Percentiles rank a stretch among this genome's conserved stretches.
These are phyloP conservation scores for Scopulariopsis brevicaulis DNA, from an alignment of 2,329 filamentous ascomycete genomes.

Conservation along the genomic window DNA sequence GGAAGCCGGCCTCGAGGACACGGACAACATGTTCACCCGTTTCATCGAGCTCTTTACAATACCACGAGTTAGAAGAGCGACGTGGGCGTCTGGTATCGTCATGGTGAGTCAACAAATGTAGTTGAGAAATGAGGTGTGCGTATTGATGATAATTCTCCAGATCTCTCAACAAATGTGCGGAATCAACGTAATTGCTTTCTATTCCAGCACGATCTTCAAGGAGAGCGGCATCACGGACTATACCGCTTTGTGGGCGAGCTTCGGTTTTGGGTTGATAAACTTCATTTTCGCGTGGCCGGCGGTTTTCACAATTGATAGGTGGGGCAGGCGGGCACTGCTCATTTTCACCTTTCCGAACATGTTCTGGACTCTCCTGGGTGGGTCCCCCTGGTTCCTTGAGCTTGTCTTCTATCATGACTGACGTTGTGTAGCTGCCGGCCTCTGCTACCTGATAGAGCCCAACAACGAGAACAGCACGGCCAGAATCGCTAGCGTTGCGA, in stretches of 20 bases:
- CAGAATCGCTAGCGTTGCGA: constrained; percentile 40
- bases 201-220: constrained; percentile 32
- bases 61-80: constrained; percentile 47
- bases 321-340: constrained; percentile 48
- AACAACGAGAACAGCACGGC: constrained; percentile 20
- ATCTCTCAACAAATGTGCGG: constrained; percentile 48
- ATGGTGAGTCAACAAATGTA: constrained; percentile 56
- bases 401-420: background rate
- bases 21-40: constrained; percentile 34
- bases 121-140: background rate
- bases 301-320: constrained; percentile 56
- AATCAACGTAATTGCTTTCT: constrained; percentile 38
- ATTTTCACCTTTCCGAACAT: constrained; percentile 58
- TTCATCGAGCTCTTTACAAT: constrained; percentile 47
- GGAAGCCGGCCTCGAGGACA: constrained; percentile 18
- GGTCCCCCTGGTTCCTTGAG: background rate
- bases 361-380: constrained; percentile 41
- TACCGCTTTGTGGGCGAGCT: constrained; percentile 26
- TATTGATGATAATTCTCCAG: constrained; percentile 42
- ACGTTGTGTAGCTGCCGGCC: constrained; percentile 18
- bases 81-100: constrained; percentile 53
- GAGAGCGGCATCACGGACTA: constrained; percentile 25
- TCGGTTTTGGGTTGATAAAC: constrained; percentile 41
- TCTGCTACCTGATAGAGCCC: constrained; percentile 22
- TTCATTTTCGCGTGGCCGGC: constrained; percentile 58